Conservation (phyloP, 1,139 yeast genomes). For the Candida mesenterica region DNA sequence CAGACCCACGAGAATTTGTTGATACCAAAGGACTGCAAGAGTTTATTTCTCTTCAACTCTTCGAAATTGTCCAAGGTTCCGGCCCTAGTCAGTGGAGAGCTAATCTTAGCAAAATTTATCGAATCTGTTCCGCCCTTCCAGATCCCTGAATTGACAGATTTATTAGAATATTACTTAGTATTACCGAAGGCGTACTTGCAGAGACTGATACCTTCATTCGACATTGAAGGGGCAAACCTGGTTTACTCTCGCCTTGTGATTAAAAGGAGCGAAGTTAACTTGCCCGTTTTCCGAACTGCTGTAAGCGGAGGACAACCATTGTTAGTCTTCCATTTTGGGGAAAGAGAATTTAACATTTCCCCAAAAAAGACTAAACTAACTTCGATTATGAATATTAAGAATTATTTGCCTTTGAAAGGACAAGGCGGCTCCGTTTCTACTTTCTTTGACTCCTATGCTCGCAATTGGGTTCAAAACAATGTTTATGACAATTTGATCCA, state of each 20-base stretch:
- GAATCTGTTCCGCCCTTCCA: conserved; percentile 34
- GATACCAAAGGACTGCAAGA: conserved; percentile 31
- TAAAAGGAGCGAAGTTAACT: conserved; percentile 14
- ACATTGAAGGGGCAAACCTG: conserved; percentile 8
- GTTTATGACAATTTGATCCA: conserved; percentile 33
- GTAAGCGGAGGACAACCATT: conserved; percentile 27
- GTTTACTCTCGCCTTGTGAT: conserved; percentile 20
- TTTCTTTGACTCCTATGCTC: conserved; percentile 44
- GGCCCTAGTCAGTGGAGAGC: conserved; percentile 10
- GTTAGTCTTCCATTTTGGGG: conserved; percentile 34
- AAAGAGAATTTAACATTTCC: conserved; percentile 8
- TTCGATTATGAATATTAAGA: conserved; percentile 23
- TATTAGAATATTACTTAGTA: conserved; percentile 33
- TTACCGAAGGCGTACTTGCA: conserved; percentile 22
- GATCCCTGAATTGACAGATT: conserved; percentile 29
- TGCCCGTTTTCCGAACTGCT: conserved; percentile 24
- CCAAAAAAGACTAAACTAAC: conserved; percentile 11
- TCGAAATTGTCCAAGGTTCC: conserved; percentile 18
- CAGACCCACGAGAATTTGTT: conserved; percentile 11
- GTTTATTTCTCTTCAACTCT: conserved; percentile 35
- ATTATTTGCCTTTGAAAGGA: conserved; percentile 19
- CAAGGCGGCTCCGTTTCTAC: conserved; percentile 12
- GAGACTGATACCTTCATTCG: not conserved
- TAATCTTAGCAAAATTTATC: conserved; percentile 22
- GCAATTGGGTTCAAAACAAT: conserved; percentile 34